Evolutionary conservation across 1,284 basidiomycete genomes (phyloP).

Genomic region (Tylopilus orsonianus): DNA sequence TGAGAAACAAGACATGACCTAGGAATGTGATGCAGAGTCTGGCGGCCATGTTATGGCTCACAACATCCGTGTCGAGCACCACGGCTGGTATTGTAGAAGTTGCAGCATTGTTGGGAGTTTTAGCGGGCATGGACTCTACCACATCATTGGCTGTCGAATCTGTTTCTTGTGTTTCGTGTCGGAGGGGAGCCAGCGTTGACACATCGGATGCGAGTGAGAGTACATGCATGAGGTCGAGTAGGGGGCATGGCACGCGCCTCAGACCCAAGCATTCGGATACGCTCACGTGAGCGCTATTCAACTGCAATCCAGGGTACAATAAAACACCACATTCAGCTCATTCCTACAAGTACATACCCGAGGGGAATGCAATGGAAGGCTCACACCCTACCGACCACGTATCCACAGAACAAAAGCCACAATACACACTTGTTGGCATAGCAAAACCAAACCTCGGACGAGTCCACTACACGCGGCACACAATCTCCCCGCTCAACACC

Average conservation of each 20-base stretch:
- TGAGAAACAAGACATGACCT: slow-evolving; percentile 69
- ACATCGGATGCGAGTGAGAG: slow-evolving; percentile 12
- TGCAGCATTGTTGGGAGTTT: neutral
- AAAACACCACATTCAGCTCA: too few relatives aligned
- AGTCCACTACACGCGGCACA: slow-evolving; percentile 19
- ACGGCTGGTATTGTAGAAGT: slow-evolving; percentile 42
- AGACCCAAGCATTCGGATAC: neutral
- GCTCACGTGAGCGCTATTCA: slow-evolving; percentile 16
- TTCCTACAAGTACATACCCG: too few relatives aligned
- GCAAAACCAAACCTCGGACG: too few relatives aligned
- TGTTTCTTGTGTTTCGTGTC: neutral
- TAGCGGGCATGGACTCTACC: neutral
- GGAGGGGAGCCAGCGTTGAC: neutral
- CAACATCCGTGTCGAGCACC: slow-evolving; percentile 46
- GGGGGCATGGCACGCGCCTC: neutral
- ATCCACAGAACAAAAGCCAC: too few relatives aligned
- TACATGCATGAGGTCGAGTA: slow-evolving; percentile 20
- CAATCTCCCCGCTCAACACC: slow-evolving; percentile 37
- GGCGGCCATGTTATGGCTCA: slow-evolving; percentile 59
- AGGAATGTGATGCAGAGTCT: slow-evolving; percentile 59
- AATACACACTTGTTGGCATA: too few relatives aligned
- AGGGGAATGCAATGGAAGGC: too few relatives aligned
- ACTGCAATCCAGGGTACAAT: too few relatives aligned
- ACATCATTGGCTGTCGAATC: neutral
- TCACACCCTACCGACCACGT: too few relatives aligned